Base-by-base conservation (phyloP, 1,284 basidiomycete genomes). In the Papiliotrema fonsecae region DNA sequence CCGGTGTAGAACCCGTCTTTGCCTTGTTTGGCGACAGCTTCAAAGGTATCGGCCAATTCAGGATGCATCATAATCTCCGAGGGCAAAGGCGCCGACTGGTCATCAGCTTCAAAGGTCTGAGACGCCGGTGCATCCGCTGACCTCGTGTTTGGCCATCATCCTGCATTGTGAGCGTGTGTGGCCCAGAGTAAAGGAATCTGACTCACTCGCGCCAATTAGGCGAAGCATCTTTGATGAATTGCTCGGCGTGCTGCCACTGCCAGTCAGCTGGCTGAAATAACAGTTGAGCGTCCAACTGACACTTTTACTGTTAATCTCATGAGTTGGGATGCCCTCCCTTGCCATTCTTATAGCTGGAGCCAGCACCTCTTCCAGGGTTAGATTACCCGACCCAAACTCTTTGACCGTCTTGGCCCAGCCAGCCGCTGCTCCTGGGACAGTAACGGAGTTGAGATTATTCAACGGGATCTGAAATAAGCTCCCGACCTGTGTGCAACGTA, bases 1-100 rank as follows among this genome's bases (percentile, higher is more conserved):
- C 93, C 94, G 63, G 84, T 87, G 76, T 97, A 97, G 72, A 91
- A 97, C 0, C 91, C 94, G 46, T 86, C 82, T 60, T 87, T 89
- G 4, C 93, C 93, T 30, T 88, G 75, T 50, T 82, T 80, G 0
- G 83, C 88, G 6, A 97, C 76, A 40, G 82, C 79, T 46, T 84
- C 81, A 76, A 97, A 92, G 0, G 90, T 94, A 60, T 79, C 75
- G 0, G 87, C 93, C 6, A 97, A 81, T 58, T 83, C 85, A 0
- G 89, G 84, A 45, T 90, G 78, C 50, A 77, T 81, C 74, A 88
- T 81, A 58, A 91, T 79, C 65, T 92, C 80, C 2, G 87, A 88
- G 1, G 86, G 82, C 10, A 80, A 78, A 0, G 72, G 72, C 22
- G 59, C 53, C 22, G 37, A 56, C 55, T 68, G 42, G 22, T 24